Evolutionary conservation across 257 asterid genomes (phyloP), one percentile per base, ranked within the genome.

Genomic region (Scutellaria baicalensis): DNA sequence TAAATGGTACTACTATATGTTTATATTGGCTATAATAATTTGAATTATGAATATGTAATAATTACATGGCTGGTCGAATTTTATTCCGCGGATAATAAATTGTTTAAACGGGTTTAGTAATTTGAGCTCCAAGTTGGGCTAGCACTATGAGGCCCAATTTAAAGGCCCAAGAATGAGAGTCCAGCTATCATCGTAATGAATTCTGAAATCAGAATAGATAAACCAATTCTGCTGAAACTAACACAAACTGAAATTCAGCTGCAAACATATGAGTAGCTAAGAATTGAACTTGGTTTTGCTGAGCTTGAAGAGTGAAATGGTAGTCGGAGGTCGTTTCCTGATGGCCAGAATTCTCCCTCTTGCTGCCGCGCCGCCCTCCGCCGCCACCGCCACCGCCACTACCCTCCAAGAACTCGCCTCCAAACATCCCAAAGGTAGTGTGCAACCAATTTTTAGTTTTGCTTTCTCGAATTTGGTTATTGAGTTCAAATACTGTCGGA

Each of bases 351-450:
- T 86, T 61, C 61, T 85, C 33, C 67, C 86, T 55, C 77, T 81
- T 9, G 75, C 90, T 44, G 55, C 89, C 33, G 68, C 82, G 43
- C 81, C 85, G 51, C 66, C 66, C 79, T 18, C 68, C 76, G 50
- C 77, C 43, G 42, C 86, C 72, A 60, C 77, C 79, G 23, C 68
- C 76, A 44, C 77, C 43, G 42, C 86, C 72, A 60, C 77, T 71
- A 69, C 79, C 27, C 92, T 91, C 60, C 88, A 90, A 48, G 85
- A 90, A 65, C 78, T 90, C 20, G 95, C 95, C 33, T 78, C 95
- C 67, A 82, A 58, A 71, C 82, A 77, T 44, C 76, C 87, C 20
- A 86, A 81, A 84, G 93, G 92, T 86, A 8, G 5, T 17, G 9
- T 48, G 0, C 12, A 17, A 23, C 23, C 23, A 6, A 8, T 56